Evolutionary conservation across 1,284 basidiomycete genomes (phyloP), one percentile per base, ranked within the genome.

Genomic region (Anthracocystis walkeri): DNA sequence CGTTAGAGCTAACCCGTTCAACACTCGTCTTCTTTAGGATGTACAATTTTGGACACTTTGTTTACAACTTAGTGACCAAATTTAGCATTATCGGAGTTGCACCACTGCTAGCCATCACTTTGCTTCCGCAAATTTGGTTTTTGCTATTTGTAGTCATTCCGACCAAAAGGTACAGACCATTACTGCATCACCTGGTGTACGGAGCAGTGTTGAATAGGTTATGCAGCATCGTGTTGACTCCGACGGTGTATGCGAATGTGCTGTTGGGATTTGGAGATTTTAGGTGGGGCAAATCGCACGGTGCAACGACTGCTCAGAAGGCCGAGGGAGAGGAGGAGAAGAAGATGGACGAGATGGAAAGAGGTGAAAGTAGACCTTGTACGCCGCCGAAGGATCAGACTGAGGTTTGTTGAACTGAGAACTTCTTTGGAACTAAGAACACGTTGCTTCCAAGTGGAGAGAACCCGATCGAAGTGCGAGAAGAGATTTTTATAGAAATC

Each of bases 81-180:
- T 71, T 71, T 31, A 53, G 29, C 45, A 14, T 65, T 4, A 18
- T 71, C 23, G 63, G 46, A 7, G 45, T 71, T 2, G 58, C 55
- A 12, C 68, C 68, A 2, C 21, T 71, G 45, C 25, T 70, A 35
- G 61, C 62, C 12, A 59, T 70, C 29, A 65, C 67, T 35, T 18
- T 70, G 49, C 20, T 70, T 25, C 67, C 67, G 12, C 67, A 70
- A 38, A 65, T 70, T 53, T 70, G 67, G 58, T 70, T 70, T 38
- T 27, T 70, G 41, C 40, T 60, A 8, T 65, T 64, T n/a, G 67
- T 70, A 4, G 61, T 38, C 2, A 27, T 60, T 7, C 52, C 52
- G 23, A 64, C 51, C 1, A 59, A 60, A n/a, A 33, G 67, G 23
- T 70, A 70, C 35, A 31, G 67, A 23, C 45, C 46, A 8, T 20